Percentiles rank a stretch among this genome's conserved stretches.
These are phyloP conservation scores for Cyberlindnera misumaiensis DNA, from an alignment of 805 yeast genomes.

Conservation along the genomic window DNA sequence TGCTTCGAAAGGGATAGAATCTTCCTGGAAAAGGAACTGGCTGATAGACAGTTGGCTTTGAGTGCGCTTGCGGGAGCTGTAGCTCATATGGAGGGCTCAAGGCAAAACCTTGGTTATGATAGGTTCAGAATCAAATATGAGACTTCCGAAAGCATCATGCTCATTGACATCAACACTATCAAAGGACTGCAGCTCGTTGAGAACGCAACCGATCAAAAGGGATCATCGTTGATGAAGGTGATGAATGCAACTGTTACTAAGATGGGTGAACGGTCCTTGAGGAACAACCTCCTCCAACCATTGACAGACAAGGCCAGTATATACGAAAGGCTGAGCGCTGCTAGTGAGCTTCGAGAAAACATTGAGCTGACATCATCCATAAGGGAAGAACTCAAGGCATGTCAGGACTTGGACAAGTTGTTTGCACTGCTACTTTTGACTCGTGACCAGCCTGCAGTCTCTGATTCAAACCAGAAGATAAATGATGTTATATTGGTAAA, in stretches of 20 bases:
- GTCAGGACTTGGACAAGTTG: slow-evolving; percentile 35
- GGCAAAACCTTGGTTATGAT: slow-evolving; percentile 14
- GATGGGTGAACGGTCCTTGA: slow-evolving; percentile 39
- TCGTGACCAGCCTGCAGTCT: slow-evolving; percentile 20
- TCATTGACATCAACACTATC: slow-evolving; percentile 35
- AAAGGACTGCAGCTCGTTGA: slow-evolving; percentile 33
- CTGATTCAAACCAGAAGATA: slow-evolving; percentile 29
- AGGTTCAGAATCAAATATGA: slow-evolving; percentile 32
- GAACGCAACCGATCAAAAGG: slow-evolving; percentile 25
- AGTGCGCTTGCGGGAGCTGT: slow-evolving; percentile 30
- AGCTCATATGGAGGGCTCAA: slow-evolving; percentile 18
- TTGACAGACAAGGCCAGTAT: slow-evolving; percentile 33
- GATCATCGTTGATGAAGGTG: slow-evolving; percentile 29
- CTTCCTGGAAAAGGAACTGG: slow-evolving; percentile 20
- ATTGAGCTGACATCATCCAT: slow-evolving; percentile 14
- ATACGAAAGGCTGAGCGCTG: slow-evolving; percentile 29
- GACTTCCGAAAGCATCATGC: slow-evolving; percentile 34
- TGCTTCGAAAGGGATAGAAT: slow-evolving; percentile 18
- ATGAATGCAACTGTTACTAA: slow-evolving; percentile 35
- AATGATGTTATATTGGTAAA: slow-evolving; percentile 37
- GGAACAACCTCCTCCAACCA: slow-evolving; percentile 41
- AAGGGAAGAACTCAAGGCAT: slow-evolving; percentile 18
- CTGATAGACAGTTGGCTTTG: slow-evolving; percentile 26
- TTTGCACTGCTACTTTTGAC: slow-evolving; percentile 31
- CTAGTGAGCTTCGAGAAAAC: slow-evolving; percentile 28